Conservation (phyloP, 768 basidiomycete genomes). For the Suillus hirtellus region DNA sequence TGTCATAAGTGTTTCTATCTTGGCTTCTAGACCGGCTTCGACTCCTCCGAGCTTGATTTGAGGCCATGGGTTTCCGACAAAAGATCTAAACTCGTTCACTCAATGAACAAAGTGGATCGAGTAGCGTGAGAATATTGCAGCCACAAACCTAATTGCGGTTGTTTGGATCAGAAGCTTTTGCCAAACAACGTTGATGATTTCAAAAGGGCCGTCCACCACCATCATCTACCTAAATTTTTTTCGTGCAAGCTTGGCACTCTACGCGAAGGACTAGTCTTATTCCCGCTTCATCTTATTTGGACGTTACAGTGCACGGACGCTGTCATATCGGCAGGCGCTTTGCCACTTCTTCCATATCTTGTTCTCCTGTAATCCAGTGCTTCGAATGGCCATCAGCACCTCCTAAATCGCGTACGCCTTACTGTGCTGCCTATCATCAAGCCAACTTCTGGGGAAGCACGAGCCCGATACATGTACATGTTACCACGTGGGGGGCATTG, state of each 20-base stretch:
- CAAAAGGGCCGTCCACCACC: not conserved
- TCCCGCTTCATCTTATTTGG: constrained; percentile 1
- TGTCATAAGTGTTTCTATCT: constrained; percentile 12
- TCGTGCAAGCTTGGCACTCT: not conserved
- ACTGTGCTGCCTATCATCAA: not conserved
- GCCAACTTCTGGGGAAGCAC: not conserved
- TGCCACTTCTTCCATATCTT: not conserved
- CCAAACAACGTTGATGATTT: constrained; percentile 23
- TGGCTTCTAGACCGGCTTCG: constrained; percentile 22
- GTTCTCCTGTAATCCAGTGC: not conserved
- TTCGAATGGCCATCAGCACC: not conserved
- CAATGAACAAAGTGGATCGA: not conserved
- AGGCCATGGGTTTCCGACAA: constrained; percentile 20
- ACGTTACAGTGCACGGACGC: not conserved
- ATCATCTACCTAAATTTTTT: not conserved
- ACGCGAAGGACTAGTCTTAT: not conserved
- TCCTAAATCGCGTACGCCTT: not conserved
- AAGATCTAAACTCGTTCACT: not conserved
- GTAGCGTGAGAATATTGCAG: not conserved
- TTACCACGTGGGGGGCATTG: not conserved
- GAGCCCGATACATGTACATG: not conserved
- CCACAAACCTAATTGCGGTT: constrained; percentile 14
- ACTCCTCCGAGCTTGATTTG: constrained; percentile 21
- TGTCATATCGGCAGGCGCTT: not conserved
- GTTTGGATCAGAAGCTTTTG: constrained; percentile 31